Conservation (phyloP, 495 filamentous ascomycete species). For the Talaromyces stipitatus region DNA sequence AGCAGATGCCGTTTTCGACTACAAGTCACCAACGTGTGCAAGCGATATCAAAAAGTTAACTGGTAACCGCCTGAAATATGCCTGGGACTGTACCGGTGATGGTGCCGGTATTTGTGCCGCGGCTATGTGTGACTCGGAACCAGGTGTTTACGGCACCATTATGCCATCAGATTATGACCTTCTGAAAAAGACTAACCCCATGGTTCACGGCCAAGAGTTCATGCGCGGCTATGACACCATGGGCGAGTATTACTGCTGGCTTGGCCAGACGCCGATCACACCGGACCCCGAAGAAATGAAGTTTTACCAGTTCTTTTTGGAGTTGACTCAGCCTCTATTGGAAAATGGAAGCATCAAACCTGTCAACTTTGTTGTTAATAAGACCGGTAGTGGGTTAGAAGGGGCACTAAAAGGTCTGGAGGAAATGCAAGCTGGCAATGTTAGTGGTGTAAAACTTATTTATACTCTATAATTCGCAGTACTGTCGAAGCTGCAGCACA, state of each 20-base stretch:
- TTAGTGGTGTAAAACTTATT: neutral
- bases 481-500: too few relatives aligned
- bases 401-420: neutral
- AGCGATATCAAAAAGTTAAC: constrained; percentile 33
- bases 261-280: too few relatives aligned
- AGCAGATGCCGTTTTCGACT: constrained; percentile 48
- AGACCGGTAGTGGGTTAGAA: neutral
- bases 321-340: neutral
- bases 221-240: neutral
- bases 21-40: constrained; percentile 32
- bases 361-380: neutral
- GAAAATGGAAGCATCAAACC: neutral
- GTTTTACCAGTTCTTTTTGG: neutral
- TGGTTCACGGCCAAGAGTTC: too few relatives aligned
- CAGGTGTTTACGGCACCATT: too few relatives aligned
- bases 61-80: constrained; percentile 26
- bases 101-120: constrained; percentile 4
- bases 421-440: neutral
- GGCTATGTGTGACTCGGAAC: too few relatives aligned
- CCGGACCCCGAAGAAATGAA: too few relatives aligned
- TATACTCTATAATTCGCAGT: too few relatives aligned
- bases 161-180: too few relatives aligned
- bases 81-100: constrained; percentile 32
- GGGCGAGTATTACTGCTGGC: too few relatives aligned
- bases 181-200: too few relatives aligned